Percentiles rank a stretch among this genome's conserved stretches.
Conservation (phyloP, 2,329 filamentous ascomycete species). For the Corinectria fuckeliana region DNA sequence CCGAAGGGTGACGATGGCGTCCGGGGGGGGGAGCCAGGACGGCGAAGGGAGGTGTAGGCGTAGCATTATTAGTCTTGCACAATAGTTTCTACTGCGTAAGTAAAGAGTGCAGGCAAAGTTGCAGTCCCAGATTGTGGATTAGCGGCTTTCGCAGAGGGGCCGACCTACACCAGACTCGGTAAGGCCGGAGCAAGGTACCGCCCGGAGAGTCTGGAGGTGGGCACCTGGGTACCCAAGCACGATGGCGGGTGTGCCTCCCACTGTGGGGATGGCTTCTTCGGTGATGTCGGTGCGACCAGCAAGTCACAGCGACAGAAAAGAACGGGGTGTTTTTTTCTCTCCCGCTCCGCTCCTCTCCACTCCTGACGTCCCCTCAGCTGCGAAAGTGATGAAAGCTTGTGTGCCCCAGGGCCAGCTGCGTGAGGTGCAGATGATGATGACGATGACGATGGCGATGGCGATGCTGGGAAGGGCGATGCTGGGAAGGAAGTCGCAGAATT, state of each 20-base stretch:
- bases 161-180: constrained; percentile 25
- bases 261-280: constrained; percentile 23
- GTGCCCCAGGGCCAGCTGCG: neutral
- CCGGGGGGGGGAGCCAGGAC: constrained; percentile 8
- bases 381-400: neutral
- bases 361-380: neutral
- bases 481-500: neutral
- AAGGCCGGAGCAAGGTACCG: constrained; percentile 20
- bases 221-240: constrained; percentile 2
- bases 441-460: neutral
- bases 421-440: constrained; percentile 3
- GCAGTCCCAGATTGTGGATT: constrained; percentile 31
- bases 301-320: neutral
- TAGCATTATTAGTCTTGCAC: constrained; percentile 13
- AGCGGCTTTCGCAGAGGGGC: constrained; percentile 22
- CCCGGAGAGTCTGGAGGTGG: constrained; percentile 33
- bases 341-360: neutral
- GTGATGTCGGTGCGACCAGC: constrained; percentile 21
- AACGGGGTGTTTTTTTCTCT: neutral
- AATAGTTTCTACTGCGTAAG: too few species aligned
- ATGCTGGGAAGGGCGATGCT: neutral
- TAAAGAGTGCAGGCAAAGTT: too few species aligned
- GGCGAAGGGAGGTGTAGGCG: constrained; percentile 28
- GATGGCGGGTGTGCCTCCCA: constrained; percentile 12
- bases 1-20: constrained; percentile 30